phyloP scores from a whole-genome alignment of 371 early-diverging fungal species.

The Mortierella sp. region DNA sequence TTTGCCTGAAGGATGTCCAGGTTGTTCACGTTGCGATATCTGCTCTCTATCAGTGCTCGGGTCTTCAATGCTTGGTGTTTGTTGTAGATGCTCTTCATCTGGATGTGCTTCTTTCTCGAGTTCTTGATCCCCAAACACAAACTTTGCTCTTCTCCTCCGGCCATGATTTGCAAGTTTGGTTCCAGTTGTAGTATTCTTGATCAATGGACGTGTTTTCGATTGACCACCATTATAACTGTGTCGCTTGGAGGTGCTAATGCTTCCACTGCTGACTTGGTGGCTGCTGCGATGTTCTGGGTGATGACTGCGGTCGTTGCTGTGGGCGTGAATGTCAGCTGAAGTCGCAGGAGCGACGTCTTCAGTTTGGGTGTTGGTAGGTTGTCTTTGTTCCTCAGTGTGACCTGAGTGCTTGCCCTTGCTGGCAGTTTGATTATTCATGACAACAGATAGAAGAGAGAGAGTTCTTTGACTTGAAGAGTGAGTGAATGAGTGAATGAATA shows the following conservation, averaged over 20 bases:
- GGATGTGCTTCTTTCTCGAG: conserved; percentile 1
- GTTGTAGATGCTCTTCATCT: conserved; percentile 13
- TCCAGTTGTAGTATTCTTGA: conserved; percentile 5
- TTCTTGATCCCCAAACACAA: conserved; percentile 28
- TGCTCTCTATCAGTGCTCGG: background rate
- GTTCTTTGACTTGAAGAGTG: background rate
- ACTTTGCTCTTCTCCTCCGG: conserved; percentile 24
- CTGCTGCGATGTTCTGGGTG: background rate
- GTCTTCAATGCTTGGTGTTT: background rate
- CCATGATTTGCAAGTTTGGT: background rate
- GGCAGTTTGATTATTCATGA: background rate
- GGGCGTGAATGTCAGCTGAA: background rate
- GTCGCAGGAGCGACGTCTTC: background rate
- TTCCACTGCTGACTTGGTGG: background rate
- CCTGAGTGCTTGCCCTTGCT: background rate
- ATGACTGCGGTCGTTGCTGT: background rate
- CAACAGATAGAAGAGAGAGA: too few species aligned
- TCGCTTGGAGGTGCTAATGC: background rate
- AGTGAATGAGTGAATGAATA: background rate
- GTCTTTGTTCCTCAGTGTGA: background rate
- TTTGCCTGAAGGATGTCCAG: background rate
- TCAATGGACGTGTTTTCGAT: conserved; percentile 16
- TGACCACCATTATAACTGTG: conserved; percentile 12
- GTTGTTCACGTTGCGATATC: background rate
- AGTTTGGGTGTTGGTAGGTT: background rate